Evolutionary conservation across 306 rosid species (phyloP), one percentile per base, ranked within the genome.

Genomic region (Trifolium repens): DNA sequence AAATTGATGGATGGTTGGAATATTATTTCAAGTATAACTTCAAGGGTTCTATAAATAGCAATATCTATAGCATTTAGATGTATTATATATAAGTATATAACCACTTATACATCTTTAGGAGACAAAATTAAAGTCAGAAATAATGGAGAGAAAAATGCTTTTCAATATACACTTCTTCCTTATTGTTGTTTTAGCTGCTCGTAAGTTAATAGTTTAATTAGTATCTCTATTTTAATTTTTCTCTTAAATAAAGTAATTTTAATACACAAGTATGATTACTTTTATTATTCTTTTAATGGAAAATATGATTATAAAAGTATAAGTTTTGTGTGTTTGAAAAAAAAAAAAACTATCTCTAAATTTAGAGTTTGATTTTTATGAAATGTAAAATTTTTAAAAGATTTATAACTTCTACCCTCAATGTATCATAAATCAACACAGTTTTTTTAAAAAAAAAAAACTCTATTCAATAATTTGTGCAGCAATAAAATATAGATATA

Each of bases 161-260:
- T 32, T 47, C 57, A 63, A 42, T 0, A 0, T 73, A 3, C 15
- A 55, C 17, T 66, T 67, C 55, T 22, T 46, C 17, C 75, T 79
- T 16, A 2, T 73, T 52, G 3, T 79, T 55, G 69, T 79, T 64
- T 46, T 79, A 2, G 75, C 69, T 55, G 44, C 79, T 65, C 74
- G 79, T 72, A 72, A 65, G 78, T 73, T 11, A 4, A 65, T 1
- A 1, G 13, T 61, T 73, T 27, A n/a, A 44, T 44, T 35, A 35
- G 14, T 32, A 32, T 32, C 35, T 32, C 35, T 32, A 32, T n/a
- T n/a, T 52, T 8, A 0, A n/a, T 52, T n/a, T 16, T 50, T 50
- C 19, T 50, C 55, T 50, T 5, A 50, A 50, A n/a, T n/a, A 15
- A 15, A 49, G 15, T 43, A 43, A 6, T 6, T 50, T 15, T 7